Evolutionary conservation across 2,329 filamentous ascomycete genomes (phyloP), one percentile per base, ranked within the genome.

Genomic region (Bipolaris sorokiniana): DNA sequence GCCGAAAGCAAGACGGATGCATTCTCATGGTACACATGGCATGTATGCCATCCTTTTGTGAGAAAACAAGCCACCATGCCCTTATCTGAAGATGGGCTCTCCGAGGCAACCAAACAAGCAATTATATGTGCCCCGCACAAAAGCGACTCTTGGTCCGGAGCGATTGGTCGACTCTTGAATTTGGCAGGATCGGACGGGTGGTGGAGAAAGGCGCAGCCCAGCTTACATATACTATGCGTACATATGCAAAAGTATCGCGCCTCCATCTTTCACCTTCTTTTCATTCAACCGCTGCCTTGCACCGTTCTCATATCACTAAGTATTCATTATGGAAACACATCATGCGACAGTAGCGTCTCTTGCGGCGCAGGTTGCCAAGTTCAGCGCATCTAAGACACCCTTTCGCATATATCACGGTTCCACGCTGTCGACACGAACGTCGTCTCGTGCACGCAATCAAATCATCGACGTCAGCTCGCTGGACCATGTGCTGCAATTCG

Each of bases 351-450:
- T 75, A 20, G 59, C 65, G 16, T 51, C 51, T n/a, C 65, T 76
- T 11, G 64, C 70, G 26, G 61, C 64, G 10, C 56, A 68, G 48
- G 78, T 85, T 34, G 72, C 72, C 44, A 59, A 68, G 6, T 86
- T 85, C 73, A 68, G 63, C 47, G 51, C 48, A 70, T 82, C 73
- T n/a, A 74, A 69, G 65, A 76, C 78, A 22, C 78, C 79, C 4
- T 86, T 84, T 63, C 78, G 83, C n/a, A 81, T 86, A 49, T 84
- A 81, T 64, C 84, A 86, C 76, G 83, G 84, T 52, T 82, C 79
- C 5, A 86, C 84, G 3, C 83, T 85, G 50, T 83, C 80, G 42
- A 86, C 83, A 7, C 72, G 82, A 9, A 71, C 76, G 34, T 77
- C 78, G 7, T 70, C 76, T 22, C 66, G 79, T 41, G 74, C 78